Conservation (phyloP, 1,284 basidiomycete species). For the Caloboletus firmus region DNA sequence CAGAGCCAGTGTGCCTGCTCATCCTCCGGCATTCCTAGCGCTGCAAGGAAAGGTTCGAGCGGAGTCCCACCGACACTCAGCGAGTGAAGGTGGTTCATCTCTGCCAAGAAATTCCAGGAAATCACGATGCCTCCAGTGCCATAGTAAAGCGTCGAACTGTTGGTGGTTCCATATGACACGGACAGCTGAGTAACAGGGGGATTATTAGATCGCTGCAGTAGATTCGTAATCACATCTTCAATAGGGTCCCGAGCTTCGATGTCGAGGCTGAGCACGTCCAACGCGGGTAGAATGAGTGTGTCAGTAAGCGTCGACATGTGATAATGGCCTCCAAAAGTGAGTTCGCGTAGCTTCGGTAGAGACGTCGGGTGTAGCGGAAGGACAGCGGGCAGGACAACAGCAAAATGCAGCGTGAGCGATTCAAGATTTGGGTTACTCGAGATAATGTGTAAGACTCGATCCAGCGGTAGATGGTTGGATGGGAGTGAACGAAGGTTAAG, state of each 20-base stretch:
- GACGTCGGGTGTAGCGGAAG: slow-evolving; percentile 55
- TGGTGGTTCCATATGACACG: slow-evolving; percentile 53
- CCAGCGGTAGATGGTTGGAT: slow-evolving; percentile 57
- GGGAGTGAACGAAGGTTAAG: slow-evolving; percentile 66
- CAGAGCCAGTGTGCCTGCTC: slow-evolving; percentile 59
- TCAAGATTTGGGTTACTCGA: slow-evolving; percentile 55
- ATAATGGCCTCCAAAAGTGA: slow-evolving; percentile 65
- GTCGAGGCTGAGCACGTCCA: slow-evolving; percentile 59
- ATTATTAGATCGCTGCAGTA: slow-evolving; percentile 56
- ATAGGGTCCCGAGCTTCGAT: slow-evolving; percentile 67
- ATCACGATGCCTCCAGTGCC: slow-evolving; percentile 42
- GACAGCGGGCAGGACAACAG: slow-evolving; percentile 55
- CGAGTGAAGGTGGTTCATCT: slow-evolving; percentile 49
- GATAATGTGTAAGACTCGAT: slow-evolving; percentile 63
- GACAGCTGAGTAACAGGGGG: slow-evolving; percentile 57
- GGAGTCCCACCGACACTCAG: slow-evolving; percentile 62
- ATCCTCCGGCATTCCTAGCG: slow-evolving; percentile 59
- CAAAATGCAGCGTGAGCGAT: slow-evolving; percentile 58
- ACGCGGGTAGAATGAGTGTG: slow-evolving; percentile 52
- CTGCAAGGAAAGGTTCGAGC: slow-evolving; percentile 57
- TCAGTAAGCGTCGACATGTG: slow-evolving; percentile 64
- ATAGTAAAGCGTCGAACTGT: slow-evolving; percentile 45
- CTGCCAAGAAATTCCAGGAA: slow-evolving; percentile 50
- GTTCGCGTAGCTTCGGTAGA: slow-evolving; percentile 50
- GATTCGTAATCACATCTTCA: slow-evolving; percentile 60